Base-by-base conservation (phyloP, 106 monocot species). In the Cymbidium sinense region DNA sequence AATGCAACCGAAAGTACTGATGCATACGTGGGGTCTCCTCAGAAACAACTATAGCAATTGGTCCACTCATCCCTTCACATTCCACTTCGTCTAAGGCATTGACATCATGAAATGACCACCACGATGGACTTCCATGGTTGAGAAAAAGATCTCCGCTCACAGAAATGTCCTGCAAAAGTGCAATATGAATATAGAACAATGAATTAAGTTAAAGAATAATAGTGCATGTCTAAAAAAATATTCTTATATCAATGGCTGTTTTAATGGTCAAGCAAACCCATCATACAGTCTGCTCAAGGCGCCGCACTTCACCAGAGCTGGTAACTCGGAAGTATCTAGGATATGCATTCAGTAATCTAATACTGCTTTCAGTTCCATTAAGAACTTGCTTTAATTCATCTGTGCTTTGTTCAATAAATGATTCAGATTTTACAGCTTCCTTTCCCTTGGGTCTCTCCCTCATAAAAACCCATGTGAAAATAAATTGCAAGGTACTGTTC, bases 361-460 rank as follows among this genome's bases (percentile, higher is more conserved):
- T 86, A 75, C 80, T 82, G n/a, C 83, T 44, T 29, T 77, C 50
- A 25, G 84, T 85, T 64, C 98, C 98, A 84, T 94, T 91, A 12
- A 98, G 81, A 31, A 90, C 90, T 73, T 79, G 51, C 75, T 81
- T 86, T 43, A 98, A 86, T 80, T 86, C 82, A 79, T 76, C 74
- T 50, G 67, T 10, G 78, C 70, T 80, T 76, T 77, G 51, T 34
- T 82, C 81, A 70, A 89, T 50, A 84, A 54, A 10, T 39, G 79
- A 82, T 82, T 94, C 94, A 84, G 84, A 92, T 79, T 90, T 94
- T 20, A 98, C 98, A 79, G 85, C 70, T 86, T 98, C 98, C 80
- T 98, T 98, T 75, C 94, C 94, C 82, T 98, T 98, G 33, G 98
- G 98, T 65, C 98, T 94, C 70, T 92, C 92, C 76, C 98, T 94